These are phyloP conservation scores for Thalia dealbata DNA, from an alignment of 176 grass and related monocot species.

Conservation along the genomic window DNA sequence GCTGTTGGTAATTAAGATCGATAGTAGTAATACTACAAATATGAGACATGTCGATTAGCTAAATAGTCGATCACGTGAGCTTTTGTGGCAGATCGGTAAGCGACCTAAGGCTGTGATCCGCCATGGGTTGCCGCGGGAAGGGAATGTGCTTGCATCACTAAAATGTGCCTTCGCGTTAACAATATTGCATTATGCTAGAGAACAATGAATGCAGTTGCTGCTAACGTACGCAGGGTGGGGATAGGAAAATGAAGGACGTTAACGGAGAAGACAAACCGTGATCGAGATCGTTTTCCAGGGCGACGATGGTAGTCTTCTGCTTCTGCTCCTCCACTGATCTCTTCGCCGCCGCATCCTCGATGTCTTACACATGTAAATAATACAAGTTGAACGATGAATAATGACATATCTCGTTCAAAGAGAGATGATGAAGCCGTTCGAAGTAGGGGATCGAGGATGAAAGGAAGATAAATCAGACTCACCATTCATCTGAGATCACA, in stretches of 20 bases:
- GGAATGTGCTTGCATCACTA: too few species aligned
- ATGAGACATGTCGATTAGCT: too few species aligned
- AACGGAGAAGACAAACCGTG: constrained; percentile 34
- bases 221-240: not conserved
- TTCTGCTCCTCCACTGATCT: constrained; percentile 70
- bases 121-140: too few species aligned
- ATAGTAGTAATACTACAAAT: too few species aligned
- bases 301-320: constrained; percentile 50
- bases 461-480: too few species aligned
- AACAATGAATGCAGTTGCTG: not conserved
- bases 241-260: not conserved
- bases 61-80: too few species aligned
- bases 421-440: constrained; percentile 3
- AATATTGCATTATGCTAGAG: not conserved
- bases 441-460: not conserved
- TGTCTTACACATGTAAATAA: constrained; percentile 26
- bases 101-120: too few species aligned
- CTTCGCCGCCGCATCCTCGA: constrained; percentile 70
- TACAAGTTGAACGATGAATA: too few species aligned
- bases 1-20: too few species aligned
- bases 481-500: constrained; percentile 78
- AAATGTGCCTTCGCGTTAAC: too few species aligned
- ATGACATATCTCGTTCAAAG: not conserved
- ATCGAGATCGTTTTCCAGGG: constrained; percentile 38
- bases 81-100: too few species aligned